Evolutionary conservation across 2,329 filamentous ascomycete genomes (phyloP), one percentile per base, ranked within the genome.

Genomic region (Xylaria sp.): DNA sequence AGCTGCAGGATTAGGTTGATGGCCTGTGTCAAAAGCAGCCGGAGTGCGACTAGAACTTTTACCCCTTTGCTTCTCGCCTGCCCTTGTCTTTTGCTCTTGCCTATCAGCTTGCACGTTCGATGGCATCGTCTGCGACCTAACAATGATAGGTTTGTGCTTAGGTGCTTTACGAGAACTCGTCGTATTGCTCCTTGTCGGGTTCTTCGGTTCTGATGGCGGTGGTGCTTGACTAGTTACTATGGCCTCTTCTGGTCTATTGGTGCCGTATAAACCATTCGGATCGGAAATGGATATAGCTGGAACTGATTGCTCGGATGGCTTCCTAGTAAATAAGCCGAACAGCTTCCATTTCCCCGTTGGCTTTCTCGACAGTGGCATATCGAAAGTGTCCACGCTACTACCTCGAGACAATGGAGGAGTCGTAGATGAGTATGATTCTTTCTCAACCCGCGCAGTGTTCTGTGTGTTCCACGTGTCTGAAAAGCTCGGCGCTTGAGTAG

Each of bases 331-430:
- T 28, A 87, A 76, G 10, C 84, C 85, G 71, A 91, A 88, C n/a
- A 90, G 75, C 64, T 86, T 89, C 82, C 88, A 88, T 78, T 86
- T 88, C 25, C 86, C 84, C 1, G 84, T 81, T 78, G 86, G 89
- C 52, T 84, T 81, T 72, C 82, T 84, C 57, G 80, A 78, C 46
- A 81, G 55, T 46, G 76, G 70, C 51, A 72, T 71, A 18, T 75
- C 75, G 23, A 71, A 62, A 13, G 74, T 72, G 32, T 72, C 74
- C 44, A 68, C 63, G 56, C 70, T 74, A 44, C 70, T 74, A 20
- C 68, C 65, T 28, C 66, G 71, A 18, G 77, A 75, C 9, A 68
- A 64, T 23, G 74, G 75, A 13, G 77, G 76, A 18, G 64, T 56
- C 9, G 70, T 15, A 41, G 66, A 41, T 15, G 70, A 68, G 34